phyloP scores from a whole-genome alignment of 192 early-diverging fungal species.

The Backusella morwellensis region DNA sequence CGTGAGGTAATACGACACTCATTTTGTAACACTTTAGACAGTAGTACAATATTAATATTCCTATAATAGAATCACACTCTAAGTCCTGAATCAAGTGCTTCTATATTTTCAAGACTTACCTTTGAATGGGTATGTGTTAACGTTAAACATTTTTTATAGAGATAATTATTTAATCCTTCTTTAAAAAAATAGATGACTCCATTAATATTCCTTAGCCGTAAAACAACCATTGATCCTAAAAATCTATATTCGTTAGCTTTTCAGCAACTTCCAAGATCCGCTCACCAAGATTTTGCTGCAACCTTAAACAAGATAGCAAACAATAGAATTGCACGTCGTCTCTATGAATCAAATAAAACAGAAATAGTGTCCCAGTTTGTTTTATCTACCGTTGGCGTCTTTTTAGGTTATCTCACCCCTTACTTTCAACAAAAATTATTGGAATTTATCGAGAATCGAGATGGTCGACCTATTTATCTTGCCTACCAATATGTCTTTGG shows the following conservation, averaged over 20 bases:
- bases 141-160: too few species aligned
- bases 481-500: constrained; percentile 59
- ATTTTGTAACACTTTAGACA: neutral
- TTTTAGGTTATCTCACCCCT: constrained; percentile 41
- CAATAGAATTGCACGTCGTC: constrained; percentile 7
- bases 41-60: neutral
- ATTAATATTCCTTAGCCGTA: constrained; percentile 13
- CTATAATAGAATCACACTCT: neutral
- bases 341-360: constrained; percentile 10
- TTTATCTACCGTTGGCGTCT: neutral
- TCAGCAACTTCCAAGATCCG: constrained; percentile 15
- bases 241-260: constrained; percentile 18
- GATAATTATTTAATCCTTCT: neutral
- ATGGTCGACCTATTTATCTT: constrained; percentile 26
- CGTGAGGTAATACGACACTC: constrained; percentile 7
- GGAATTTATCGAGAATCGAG: constrained; percentile 35
- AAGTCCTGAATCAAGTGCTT: constrained; percentile 20
- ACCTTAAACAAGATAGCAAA: neutral
- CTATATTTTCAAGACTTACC: constrained; percentile 18
- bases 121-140: constrained; percentile 19
- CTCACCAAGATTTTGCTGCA: constrained; percentile 12
- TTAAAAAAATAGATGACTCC: constrained; percentile 15
- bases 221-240: neutral
- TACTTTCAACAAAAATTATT: constrained; percentile 45
- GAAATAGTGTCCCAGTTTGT: constrained; percentile 16